Conservation (phyloP, 78 protist genomes). For the Dictyostelium citrinum region DNA sequence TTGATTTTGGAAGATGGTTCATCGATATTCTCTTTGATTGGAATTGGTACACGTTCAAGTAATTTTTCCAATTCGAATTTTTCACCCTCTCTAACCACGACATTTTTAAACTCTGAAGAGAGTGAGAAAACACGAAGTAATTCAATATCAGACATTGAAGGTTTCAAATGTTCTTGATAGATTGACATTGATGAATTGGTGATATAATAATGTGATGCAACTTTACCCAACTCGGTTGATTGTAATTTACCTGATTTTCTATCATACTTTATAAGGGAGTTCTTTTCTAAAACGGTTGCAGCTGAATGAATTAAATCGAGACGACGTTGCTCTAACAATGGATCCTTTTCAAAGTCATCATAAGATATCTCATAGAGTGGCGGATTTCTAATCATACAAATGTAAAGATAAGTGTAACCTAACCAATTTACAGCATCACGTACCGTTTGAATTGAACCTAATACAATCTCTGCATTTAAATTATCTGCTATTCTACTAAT, state of each 20-base stretch:
- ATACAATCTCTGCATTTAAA: slow-evolving; percentile 98
- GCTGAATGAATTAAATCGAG: slow-evolving; percentile 95
- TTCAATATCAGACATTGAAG: slow-evolving; percentile 94
- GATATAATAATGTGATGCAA: slow-evolving; percentile 98
- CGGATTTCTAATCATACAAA: slow-evolving; percentile 97
- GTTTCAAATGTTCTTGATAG: slow-evolving; percentile 92
- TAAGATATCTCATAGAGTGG: slow-evolving; percentile 88
- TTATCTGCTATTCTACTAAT: slow-evolving; percentile 91
- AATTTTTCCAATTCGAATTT: slow-evolving; percentile 93
- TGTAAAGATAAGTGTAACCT: slow-evolving; percentile 96
- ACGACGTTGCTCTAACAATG: slow-evolving; percentile 84
- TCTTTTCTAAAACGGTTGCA: slow-evolving; percentile 92
- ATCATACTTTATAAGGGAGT: slow-evolving; percentile 92
- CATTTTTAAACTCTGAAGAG: slow-evolving; percentile 93
- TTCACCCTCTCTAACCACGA: slow-evolving; percentile 98
- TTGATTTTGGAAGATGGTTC: slow-evolving; percentile 90
- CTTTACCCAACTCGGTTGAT: slow-evolving; percentile 96
- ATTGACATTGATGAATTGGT: slow-evolving; percentile 83
- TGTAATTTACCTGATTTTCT: slow-evolving; percentile 88
- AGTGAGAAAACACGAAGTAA: slow-evolving; percentile 90
- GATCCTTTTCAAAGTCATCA: slow-evolving; percentile 79
- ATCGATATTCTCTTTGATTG: slow-evolving; percentile 72
- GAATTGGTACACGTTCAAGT: slow-evolving; percentile 94
- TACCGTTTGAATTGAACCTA: slow-evolving; percentile 90
- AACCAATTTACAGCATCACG: slow-evolving; percentile 98